Percentiles rank a stretch among this genome's conserved stretches.
Evolutionary conservation across 2,329 filamentous ascomycete species (phyloP).

Genomic region (Berkeleyomyces rouxiae): DNA sequence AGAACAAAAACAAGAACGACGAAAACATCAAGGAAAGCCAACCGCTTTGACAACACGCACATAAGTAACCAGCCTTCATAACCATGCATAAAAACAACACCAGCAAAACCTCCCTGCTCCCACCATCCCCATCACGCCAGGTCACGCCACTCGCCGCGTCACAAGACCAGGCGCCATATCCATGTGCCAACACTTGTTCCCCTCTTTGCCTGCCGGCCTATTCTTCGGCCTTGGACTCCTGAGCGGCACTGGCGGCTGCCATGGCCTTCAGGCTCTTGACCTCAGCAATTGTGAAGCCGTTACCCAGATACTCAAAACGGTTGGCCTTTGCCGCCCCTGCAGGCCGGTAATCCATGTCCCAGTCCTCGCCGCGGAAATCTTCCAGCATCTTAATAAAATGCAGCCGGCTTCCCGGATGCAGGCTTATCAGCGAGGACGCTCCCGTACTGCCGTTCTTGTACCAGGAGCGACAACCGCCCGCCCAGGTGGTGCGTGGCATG

Average conservation of each 20-base stretch:
- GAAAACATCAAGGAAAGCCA: not conserved
- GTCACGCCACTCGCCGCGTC: not conserved
- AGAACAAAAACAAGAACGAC: not conserved
- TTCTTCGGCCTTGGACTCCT: not conserved
- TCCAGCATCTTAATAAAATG: slow-evolving; percentile 39
- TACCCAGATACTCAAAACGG: slow-evolving; percentile 35
- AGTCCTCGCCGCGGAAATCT: slow-evolving; percentile 34
- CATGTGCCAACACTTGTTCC: not conserved
- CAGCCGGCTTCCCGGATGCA: slow-evolving; percentile 34
- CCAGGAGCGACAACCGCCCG: slow-evolving; percentile 31
- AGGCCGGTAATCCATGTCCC: slow-evolving; percentile 31
- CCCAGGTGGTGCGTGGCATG: slow-evolving; percentile 38
- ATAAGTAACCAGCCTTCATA: not conserved
- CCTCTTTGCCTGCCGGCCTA: not conserved
- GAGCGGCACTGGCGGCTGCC: not conserved
- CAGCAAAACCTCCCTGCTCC: not conserved
- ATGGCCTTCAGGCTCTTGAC: slow-evolving; percentile 8
- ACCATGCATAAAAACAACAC: not conserved
- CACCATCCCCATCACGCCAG: not conserved
- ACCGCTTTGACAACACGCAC: not conserved
- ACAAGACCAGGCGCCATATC: not conserved
- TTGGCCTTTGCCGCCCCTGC: slow-evolving; percentile 20
- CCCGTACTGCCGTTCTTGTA: slow-evolving; percentile 30
- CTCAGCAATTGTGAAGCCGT: slow-evolving; percentile 34
- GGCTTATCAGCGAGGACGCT: slow-evolving; percentile 29